Percentiles rank a stretch among this genome's conserved stretches.
Conservation (phyloP, 31 red algal genomes). For the Odonthalia washingtoniensis region DNA sequence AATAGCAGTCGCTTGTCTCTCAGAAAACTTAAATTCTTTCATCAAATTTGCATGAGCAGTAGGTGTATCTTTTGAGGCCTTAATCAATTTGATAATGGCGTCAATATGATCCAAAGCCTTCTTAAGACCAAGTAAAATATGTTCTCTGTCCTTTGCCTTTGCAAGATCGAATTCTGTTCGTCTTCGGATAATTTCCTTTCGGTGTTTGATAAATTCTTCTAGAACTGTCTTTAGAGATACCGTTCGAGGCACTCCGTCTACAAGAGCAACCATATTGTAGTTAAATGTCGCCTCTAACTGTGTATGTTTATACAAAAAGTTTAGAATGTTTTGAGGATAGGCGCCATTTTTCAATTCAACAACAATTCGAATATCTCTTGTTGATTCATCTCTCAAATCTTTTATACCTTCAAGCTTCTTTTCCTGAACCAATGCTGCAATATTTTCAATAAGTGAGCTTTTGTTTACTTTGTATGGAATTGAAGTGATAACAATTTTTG, state of each 20-base stretch:
- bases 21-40: slow-evolving; percentile 60
- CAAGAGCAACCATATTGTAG: slow-evolving; percentile 93
- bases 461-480: slow-evolving; percentile 98
- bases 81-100: slow-evolving; percentile 69
- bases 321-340: slow-evolving; percentile 67
- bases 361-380: slow-evolving; percentile 90
- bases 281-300: slow-evolving; percentile 86
- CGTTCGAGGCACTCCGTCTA: slow-evolving; percentile 74
- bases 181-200: slow-evolving; percentile 73
- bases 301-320: slow-evolving; percentile 93
- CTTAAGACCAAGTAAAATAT: slow-evolving; percentile 89
- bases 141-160: slow-evolving; percentile 81
- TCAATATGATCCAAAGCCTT: slow-evolving; percentile 74
- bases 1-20: slow-evolving; percentile 88
- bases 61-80: slow-evolving; percentile 54
- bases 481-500: slow-evolving; percentile 96
- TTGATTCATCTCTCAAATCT: slow-evolving; percentile 96
- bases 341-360: slow-evolving; percentile 94
- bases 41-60: slow-evolving; percentile 58
- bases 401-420: slow-evolving; percentile 93
- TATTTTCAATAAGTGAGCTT: slow-evolving; percentile 78
- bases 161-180: slow-evolving; percentile 74
- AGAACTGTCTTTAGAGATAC: slow-evolving; percentile 79
- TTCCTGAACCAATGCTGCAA: slow-evolving; percentile 93
- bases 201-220: slow-evolving; percentile 78